Percentiles rank a stretch among this genome's conserved stretches.
Conservation (phyloP, 192 early-diverging fungal genomes). For the Coemansia sp. region DNA sequence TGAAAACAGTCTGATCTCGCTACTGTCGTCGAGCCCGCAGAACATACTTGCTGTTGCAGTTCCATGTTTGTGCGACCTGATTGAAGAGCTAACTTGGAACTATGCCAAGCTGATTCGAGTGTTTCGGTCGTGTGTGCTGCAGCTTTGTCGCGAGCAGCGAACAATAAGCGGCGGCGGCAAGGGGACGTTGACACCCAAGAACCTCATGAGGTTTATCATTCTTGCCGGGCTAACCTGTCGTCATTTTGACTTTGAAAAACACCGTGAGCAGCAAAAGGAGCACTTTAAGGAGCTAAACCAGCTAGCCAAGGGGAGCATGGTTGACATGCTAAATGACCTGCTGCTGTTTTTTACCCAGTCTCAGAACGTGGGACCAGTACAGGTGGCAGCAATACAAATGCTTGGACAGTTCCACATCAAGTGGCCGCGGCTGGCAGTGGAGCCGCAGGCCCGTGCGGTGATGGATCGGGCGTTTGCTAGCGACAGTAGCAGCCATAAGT, state of each 20-base stretch:
- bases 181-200: conserved; percentile 38
- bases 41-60: conserved; percentile 63
- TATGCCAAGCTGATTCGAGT: conserved; percentile 55
- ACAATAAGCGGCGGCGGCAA: conserved; percentile 26
- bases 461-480: conserved; percentile 69
- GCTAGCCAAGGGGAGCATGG: conserved; percentile 21
- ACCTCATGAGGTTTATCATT: conserved; percentile 68
- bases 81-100: conserved; percentile 60
- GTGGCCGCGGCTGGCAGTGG: conserved; percentile 67
- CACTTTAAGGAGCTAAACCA: conserved; percentile 47
- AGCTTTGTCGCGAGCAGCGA: conserved; percentile 55
- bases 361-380: conserved; percentile 36
- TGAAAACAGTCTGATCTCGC: conserved; percentile 61
- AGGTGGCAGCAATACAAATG: conserved; percentile 60
- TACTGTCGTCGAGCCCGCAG: conserved; percentile 61
- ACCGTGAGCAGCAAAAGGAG: conserved; percentile 34
- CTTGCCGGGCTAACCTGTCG: conserved; percentile 71
- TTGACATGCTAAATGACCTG: conserved; percentile 38
- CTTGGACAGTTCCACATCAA: conserved; percentile 72
- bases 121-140: conserved; percentile 55
- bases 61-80: conserved; percentile 71
- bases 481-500: conserved; percentile 54
- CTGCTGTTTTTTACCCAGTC: conserved; percentile 49
- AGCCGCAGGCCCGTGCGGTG: conserved; percentile 53
- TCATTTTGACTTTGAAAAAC: conserved; percentile 79